Evolutionary conservation across 2,329 filamentous ascomycete genomes (phyloP).

Genomic region (Pseudohalonectria lignicola): DNA sequence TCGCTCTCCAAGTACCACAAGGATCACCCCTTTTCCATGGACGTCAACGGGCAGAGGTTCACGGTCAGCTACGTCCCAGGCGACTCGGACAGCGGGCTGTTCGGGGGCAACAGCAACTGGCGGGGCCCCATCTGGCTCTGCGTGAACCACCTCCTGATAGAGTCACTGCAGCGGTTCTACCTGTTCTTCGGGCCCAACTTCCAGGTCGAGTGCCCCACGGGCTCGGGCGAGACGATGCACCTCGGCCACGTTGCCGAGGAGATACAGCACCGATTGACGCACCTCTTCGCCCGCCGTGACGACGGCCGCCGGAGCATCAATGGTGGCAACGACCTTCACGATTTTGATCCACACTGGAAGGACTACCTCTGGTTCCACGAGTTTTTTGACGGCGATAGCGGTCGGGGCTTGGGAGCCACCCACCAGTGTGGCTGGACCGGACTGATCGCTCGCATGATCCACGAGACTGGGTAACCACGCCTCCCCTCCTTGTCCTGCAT

Average conservation of each 20-base stretch:
- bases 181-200: constrained; percentile 88
- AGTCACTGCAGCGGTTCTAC: constrained; percentile 90
- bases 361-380: constrained; percentile 94
- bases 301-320: constrained; percentile 85
- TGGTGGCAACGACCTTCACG: constrained; percentile 69
- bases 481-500: neutral
- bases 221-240: constrained; percentile 92
- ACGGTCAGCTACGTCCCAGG: constrained; percentile 82
- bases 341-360: constrained; percentile 89
- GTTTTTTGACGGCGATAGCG: constrained; percentile 90
- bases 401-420: constrained; percentile 78
- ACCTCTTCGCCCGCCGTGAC: constrained; percentile 76
- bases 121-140: constrained; percentile 91
- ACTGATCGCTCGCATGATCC: constrained; percentile 90
- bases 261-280: constrained; percentile 86
- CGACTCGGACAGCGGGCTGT: constrained; percentile 91
- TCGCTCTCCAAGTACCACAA: constrained; percentile 89
- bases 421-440: constrained; percentile 98
- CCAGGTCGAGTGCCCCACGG: constrained; percentile 86
- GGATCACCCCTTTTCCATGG: constrained; percentile 85
- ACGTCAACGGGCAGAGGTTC: constrained; percentile 86
- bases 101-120: constrained; percentile 98
- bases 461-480: constrained; percentile 77
- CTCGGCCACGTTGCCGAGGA: constrained; percentile 90
- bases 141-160: constrained; percentile 89